These are phyloP conservation scores for Pseudogymnoascus sp. DNA, from an alignment of 2,329 filamentous ascomycete genomes.

Conservation along the genomic window DNA sequence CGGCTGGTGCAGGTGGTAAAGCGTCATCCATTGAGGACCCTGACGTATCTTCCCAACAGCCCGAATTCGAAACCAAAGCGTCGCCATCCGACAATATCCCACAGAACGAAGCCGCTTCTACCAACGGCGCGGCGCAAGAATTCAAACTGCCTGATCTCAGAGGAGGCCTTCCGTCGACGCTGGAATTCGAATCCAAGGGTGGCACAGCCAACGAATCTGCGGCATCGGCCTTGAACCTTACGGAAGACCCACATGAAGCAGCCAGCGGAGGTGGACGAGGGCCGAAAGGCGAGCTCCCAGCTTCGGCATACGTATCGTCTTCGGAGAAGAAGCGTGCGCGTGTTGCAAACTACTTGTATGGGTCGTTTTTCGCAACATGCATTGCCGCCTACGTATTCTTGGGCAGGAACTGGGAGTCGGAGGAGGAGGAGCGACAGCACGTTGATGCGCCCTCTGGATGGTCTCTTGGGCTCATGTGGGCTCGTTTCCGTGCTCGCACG, in stretches of 20 bases:
- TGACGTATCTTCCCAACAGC: constrained; percentile 21
- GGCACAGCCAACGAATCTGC: constrained; percentile 30
- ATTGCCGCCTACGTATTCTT: constrained; percentile 60
- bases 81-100: constrained; percentile 31
- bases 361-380: constrained; percentile 48
- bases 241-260: constrained; percentile 45
- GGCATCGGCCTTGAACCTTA: constrained; percentile 39
- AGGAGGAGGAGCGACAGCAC: constrained; percentile 59
- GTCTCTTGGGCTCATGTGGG: constrained; percentile 68
- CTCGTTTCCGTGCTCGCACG: constrained; percentile 68
- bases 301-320: constrained; percentile 82
- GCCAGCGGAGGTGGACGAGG: constrained; percentile 43
- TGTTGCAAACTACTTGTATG: constrained; percentile 69
- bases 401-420: constrained; percentile 76
- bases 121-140: constrained; percentile 37
- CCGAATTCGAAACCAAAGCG: constrained; percentile 30
- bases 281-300: constrained; percentile 58
- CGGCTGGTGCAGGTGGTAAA: constrained; percentile 15
- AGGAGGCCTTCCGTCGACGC: constrained; percentile 88
- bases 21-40: constrained; percentile 17
- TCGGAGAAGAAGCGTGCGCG: constrained; percentile 73
- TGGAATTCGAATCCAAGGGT: constrained; percentile 64
- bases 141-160: constrained; percentile 76
- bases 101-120: constrained; percentile 27
- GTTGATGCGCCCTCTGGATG: constrained; percentile 72